Conservation (phyloP, 1,284 basidiomycete species). For the Polyporus tsugae region DNA sequence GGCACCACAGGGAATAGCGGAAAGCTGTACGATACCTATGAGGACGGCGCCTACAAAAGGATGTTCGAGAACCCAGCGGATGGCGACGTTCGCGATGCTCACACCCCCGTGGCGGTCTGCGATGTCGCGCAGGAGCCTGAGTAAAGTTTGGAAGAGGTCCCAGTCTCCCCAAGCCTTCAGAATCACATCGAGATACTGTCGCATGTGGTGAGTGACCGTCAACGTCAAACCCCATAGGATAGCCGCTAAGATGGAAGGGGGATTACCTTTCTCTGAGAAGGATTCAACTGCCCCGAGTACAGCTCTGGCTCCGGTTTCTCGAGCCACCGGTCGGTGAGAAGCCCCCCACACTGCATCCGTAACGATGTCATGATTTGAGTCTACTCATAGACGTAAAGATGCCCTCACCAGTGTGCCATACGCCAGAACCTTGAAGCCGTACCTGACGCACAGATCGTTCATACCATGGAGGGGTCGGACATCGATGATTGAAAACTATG, state of each 20-base stretch:
- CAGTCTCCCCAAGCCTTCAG: slow-evolving; percentile 77
- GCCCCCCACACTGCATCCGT: slow-evolving; percentile 76
- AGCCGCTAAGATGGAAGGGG: neutral
- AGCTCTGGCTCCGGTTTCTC: slow-evolving; percentile 69
- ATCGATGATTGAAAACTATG: slow-evolving; percentile 80
- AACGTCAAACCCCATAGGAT: neutral
- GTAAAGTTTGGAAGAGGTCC: slow-evolving; percentile 72
- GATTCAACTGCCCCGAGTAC: slow-evolving; percentile 66
- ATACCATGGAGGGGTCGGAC: slow-evolving; percentile 77
- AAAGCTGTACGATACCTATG: slow-evolving; percentile 57
- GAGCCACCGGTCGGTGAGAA: slow-evolving; percentile 81
- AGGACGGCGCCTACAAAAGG: slow-evolving; percentile 77
- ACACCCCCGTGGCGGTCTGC: slow-evolving; percentile 68
- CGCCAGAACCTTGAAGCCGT: slow-evolving; percentile 74
- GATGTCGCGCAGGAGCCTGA: slow-evolving; percentile 62
- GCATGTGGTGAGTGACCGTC: slow-evolving; percentile 14
- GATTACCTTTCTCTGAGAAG: slow-evolving; percentile 77
- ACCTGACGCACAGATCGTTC: slow-evolving; percentile 74
- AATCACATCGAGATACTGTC: slow-evolving; percentile 81
- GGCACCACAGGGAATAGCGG: neutral
- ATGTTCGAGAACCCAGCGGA: slow-evolving; percentile 81
- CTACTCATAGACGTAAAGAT: slow-evolving; percentile 9
- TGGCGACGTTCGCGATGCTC: slow-evolving; percentile 78
- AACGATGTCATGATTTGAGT: slow-evolving; percentile 14
- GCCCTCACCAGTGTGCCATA: slow-evolving; percentile 75